Conservation (phyloP, 2,329 filamentous ascomycete genomes). For the Raffaelea deltoideospora region DNA sequence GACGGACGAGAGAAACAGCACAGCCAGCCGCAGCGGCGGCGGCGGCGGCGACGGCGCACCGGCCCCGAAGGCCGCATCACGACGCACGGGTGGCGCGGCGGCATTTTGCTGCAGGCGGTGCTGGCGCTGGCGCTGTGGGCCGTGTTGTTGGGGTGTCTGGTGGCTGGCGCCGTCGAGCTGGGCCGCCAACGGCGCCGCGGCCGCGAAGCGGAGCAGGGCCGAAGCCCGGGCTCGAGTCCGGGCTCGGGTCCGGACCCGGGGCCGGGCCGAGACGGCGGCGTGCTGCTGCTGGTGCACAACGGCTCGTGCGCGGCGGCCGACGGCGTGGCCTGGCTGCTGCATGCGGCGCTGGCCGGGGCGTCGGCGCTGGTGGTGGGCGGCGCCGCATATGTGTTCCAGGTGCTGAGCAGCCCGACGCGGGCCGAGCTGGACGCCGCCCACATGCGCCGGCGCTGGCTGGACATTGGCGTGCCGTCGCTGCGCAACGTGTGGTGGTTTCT, state of each 20-base stretch:
- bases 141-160: slow-evolving; percentile 20
- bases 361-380: slow-evolving; percentile 28
- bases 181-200: slow-evolving; percentile 17
- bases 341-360: slow-evolving; percentile 28
- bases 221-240: no score
- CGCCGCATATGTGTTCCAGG: slow-evolving; percentile 37
- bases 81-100: slow-evolving; percentile 31
- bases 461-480: slow-evolving; percentile 37
- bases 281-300: slow-evolving; percentile 15
- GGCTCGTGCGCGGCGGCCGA: slow-evolving; percentile 22
- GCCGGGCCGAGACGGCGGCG: no score
- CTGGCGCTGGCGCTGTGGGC: slow-evolving; percentile 23
- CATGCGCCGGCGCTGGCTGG: slow-evolving; percentile 28
- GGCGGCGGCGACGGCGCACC: not conserved
- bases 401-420: slow-evolving; percentile 38
- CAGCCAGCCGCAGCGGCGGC: not conserved
- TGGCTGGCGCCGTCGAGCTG: slow-evolving; percentile 14
- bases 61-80: slow-evolving; percentile 1
- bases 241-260: no score
- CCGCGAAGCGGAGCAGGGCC: no score
- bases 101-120: slow-evolving; percentile 27
- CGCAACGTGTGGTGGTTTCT: slow-evolving; percentile 30
- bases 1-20: not conserved
- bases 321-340: slow-evolving; percentile 24
- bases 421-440: slow-evolving; percentile 32